These are phyloP conservation scores for Cytospora piceae DNA, from an alignment of 2,329 filamentous ascomycete genomes.

Conservation along the genomic window DNA sequence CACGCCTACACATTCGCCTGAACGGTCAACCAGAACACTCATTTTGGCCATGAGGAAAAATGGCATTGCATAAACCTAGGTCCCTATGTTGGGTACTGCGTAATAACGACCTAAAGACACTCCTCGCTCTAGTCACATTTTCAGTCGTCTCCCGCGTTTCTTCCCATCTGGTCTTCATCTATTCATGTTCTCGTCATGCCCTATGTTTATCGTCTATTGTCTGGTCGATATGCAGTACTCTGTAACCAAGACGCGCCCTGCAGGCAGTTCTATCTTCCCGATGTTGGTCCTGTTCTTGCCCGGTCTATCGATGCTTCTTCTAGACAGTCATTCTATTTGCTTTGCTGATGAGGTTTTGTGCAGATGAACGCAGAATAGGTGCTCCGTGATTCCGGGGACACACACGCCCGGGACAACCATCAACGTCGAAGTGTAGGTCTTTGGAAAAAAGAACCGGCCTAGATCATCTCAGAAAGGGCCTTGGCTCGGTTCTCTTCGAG, in stretches of 20 bases:
- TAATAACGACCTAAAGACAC: not conserved
- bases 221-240: not conserved
- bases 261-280: not conserved
- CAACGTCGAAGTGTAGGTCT: not conserved
- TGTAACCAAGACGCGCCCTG: not conserved
- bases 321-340: not conserved
- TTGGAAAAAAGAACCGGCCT: constrained; percentile 15
- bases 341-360: constrained; percentile 11
- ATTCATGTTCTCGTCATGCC: not conserved
- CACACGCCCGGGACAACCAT: not conserved
- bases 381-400: not conserved
- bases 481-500: constrained; percentile 59
- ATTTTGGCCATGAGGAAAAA: not conserved
- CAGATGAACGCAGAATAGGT: constrained; percentile 4
- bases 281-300: not conserved
- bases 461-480: constrained; percentile 51
- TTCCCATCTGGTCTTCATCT: not conserved
- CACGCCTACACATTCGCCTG: not conserved
- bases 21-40: not conserved
- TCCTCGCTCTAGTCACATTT: not conserved
- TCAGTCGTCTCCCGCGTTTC: not conserved
- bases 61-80: not conserved
- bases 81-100: not conserved
- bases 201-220: not conserved
- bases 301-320: constrained; percentile 9